Base-by-base conservation (phyloP, 2,329 filamentous ascomycete genomes). In the Rhexocercosporidium sp. region DNA sequence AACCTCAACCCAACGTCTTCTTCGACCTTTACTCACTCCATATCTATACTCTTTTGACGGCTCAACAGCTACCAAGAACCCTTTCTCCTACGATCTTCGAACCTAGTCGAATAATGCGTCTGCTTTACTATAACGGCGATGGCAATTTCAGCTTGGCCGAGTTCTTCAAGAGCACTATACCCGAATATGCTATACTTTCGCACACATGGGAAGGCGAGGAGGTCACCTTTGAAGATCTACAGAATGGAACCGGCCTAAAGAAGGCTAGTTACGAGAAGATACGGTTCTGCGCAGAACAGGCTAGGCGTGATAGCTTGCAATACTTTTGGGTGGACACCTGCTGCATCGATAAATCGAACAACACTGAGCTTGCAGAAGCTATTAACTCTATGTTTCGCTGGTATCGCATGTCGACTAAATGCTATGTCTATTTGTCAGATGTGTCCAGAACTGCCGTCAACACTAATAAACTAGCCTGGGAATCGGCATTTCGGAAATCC, bases 161-260 rank as follows among this genome's bases (percentile, higher is more conserved):
- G 53, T 66, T 71, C 59, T 59, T 66, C 46, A 51, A 67, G 16
- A 34, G 66, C 51, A 67, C 70, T n/a, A n/a, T n/a, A 47, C 72
- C 69, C 18, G 46, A 60, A 18, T 65, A 73, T 69, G 71, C 71
- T 11, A 75, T 72, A 44, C 71, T 73, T 49, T 72, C 69, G 18
- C 69, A 73, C 64, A 74, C 62, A 62, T 75, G 70, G 66, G 70
- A 49, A 67, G 37, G 18, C n/a, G 65, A 69, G n/a, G 66, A 70
- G 66, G 64, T 66, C 25, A 70, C 69, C 18, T 68, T 68, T 54
- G 37, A 68, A 22, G 66, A 70, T 59, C 20, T 70, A 59, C n/a
- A n/a, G 34, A 60, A 68, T 29, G 53, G 61, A 31, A 64, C 31
- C 18, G 47, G 61, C n/a, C 66, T 9, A 37, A 41, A 47, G 1